These are phyloP conservation scores for Candida dendrica DNA, from an alignment of 805 yeast species.

Conservation along the genomic window DNA sequence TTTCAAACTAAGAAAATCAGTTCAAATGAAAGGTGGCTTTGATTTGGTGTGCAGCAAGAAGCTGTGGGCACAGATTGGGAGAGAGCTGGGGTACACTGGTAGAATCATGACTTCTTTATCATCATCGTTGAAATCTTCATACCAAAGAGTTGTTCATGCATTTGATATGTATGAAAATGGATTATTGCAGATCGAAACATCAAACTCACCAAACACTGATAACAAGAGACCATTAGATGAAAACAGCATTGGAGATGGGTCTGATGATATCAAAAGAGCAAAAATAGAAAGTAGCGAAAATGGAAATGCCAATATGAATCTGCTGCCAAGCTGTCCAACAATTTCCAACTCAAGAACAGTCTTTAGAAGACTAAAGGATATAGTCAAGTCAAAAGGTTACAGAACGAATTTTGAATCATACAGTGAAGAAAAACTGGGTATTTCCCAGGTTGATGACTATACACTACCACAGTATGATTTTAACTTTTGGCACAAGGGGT, in stretches of 20 bases:
- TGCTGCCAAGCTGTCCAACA: conserved; percentile 29
- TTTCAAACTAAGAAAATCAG: conserved; percentile 49
- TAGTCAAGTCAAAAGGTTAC: conserved; percentile 44
- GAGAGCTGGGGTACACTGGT: conserved; percentile 73
- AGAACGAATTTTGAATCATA: conserved; percentile 40
- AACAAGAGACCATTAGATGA: conserved; percentile 8
- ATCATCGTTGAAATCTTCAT: conserved; percentile 56
- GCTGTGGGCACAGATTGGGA: conserved; percentile 77
- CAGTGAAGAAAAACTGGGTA: conserved; percentile 35
- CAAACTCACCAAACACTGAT: conserved; percentile 7
- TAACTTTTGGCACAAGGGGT: conserved; percentile 35
- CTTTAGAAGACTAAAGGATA: conserved; percentile 37
- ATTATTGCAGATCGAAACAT: conserved; percentile 1
- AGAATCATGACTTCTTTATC: conserved; percentile 66
- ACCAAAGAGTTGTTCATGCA: conserved; percentile 35
- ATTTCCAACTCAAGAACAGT: conserved; percentile 39
- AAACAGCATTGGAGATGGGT: neutral
- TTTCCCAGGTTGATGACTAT: conserved; percentile 25
- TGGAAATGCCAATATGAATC: neutral
- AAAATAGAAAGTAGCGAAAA: conserved; percentile 1
- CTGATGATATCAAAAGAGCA: conserved; percentile 6
- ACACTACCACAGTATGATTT: conserved; percentile 36
- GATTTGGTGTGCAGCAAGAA: conserved; percentile 54
- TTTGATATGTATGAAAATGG: conserved; percentile 18
- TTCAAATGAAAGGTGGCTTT: conserved; percentile 61